Percentiles rank a stretch among this genome's conserved stretches.
These are phyloP conservation scores for Globisporangium cylindrosporum DNA, from an alignment of 352 stramenopile genomes.

Conservation along the genomic window DNA sequence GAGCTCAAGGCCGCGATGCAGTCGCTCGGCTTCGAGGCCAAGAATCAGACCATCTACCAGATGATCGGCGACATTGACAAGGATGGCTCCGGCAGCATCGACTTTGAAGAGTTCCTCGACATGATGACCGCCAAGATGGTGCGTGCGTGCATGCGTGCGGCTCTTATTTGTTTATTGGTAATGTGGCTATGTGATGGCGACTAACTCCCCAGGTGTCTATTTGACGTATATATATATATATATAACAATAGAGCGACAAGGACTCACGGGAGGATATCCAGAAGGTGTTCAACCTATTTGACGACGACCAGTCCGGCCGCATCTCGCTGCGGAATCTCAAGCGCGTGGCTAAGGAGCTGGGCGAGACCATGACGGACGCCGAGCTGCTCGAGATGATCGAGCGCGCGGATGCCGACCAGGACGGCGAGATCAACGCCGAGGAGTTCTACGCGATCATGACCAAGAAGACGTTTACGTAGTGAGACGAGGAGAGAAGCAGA, in stretches of 20 bases:
- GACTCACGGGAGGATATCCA: slow-evolving; percentile 96
- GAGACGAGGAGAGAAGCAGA: neutral
- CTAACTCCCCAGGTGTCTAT: neutral
- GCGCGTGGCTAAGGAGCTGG: slow-evolving; percentile 97
- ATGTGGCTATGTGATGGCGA: neutral
- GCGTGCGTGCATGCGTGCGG: neutral
- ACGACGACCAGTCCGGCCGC: slow-evolving; percentile 97
- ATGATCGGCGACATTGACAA: slow-evolving; percentile 98
- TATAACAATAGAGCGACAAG: slow-evolving; percentile 83
- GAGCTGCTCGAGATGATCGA: slow-evolving; percentile 99
- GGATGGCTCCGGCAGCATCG: slow-evolving; percentile 93
- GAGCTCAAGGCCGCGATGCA: slow-evolving; percentile 97
- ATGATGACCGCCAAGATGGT: slow-evolving; percentile 97
- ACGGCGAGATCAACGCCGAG: slow-evolving; percentile 96
- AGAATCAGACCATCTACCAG: slow-evolving; percentile 98
- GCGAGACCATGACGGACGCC: slow-evolving; percentile 98
- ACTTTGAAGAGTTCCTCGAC: slow-evolving; percentile 97
- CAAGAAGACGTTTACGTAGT: slow-evolving; percentile 89
- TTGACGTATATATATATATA: slow-evolving; percentile 7
- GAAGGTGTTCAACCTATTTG: slow-evolving; percentile 96
- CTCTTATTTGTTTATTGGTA: neutral
- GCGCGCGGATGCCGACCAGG: slow-evolving; percentile 92
- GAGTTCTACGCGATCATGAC: slow-evolving; percentile 99
- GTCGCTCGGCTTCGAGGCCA: slow-evolving; percentile 95
- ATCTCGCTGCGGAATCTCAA: slow-evolving; percentile 98